Evolutionary conservation across 2,329 filamentous ascomycete genomes (phyloP).

Genomic region (Beauveria scarabaeidicola): DNA sequence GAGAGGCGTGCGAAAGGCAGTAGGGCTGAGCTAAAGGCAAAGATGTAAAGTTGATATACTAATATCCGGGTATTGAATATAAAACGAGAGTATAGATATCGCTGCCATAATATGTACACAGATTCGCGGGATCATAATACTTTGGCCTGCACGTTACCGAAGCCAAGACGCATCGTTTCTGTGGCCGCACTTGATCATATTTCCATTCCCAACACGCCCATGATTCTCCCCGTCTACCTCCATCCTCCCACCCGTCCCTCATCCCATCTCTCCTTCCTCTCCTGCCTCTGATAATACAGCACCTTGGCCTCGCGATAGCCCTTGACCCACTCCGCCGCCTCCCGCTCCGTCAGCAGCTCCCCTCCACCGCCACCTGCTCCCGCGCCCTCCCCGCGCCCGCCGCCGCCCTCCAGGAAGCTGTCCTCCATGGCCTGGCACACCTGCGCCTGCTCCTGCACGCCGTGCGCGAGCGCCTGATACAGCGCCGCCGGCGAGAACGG

Average conservation of each 20-base stretch:
- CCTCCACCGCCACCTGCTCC: constrained; percentile 17
- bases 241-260: constrained; percentile 92
- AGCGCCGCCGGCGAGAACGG: constrained; percentile 81
- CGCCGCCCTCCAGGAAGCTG: constrained; percentile 65
- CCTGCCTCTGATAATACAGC: constrained; percentile 68
- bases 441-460: constrained; percentile 72
- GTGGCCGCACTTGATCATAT: not conserved
- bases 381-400: constrained; percentile 25
- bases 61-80: not conserved
- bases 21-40: not conserved
- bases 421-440: constrained; percentile 81
- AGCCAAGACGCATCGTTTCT: not conserved
- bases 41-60: not conserved
- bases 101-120: not conserved
- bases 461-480: constrained; percentile 71
- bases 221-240: constrained; percentile 48
- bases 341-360: constrained; percentile 59
- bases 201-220: not conserved
- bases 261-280: constrained; percentile 90
- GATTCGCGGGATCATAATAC: not conserved
- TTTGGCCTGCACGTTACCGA: not conserved
- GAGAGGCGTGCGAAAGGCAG: not conserved
- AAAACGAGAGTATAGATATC: not conserved
- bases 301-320: constrained; percentile 73
- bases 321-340: constrained; percentile 77